Conservation (phyloP, 306 rosid genomes). For the Malus sylvestris region DNA sequence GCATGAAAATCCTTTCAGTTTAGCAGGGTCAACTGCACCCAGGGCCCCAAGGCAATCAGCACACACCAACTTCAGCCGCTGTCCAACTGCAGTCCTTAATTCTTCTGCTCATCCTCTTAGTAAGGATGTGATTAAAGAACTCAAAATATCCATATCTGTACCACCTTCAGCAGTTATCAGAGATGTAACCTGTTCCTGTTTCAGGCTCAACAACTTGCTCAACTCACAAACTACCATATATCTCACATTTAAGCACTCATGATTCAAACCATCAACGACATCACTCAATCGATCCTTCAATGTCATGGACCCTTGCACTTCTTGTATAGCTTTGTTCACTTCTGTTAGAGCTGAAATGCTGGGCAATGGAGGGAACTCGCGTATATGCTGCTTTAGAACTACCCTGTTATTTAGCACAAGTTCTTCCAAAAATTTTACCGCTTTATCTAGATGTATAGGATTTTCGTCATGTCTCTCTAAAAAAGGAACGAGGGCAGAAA, state of each 20-base stretch:
- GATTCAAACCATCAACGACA: conserved; percentile 82
- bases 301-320: conserved; percentile 77
- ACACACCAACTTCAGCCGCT: conserved; percentile 82
- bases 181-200: conserved; percentile 66
- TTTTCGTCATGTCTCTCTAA: conserved; percentile 71
- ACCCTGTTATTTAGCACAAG: conserved; percentile 63
- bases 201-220: conserved; percentile 71
- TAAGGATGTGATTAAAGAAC: conserved; percentile 75
- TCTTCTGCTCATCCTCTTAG: conserved; percentile 89
- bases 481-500: conserved; percentile 92
- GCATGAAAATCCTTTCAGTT: conserved; percentile 66
- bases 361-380: conserved; percentile 86
- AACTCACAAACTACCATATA: conserved; percentile 85
- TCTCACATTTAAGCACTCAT: conserved; percentile 88
- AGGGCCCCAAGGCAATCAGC: conserved; percentile 97
- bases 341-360: conserved; percentile 61
- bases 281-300: conserved; percentile 72
- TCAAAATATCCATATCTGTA: conserved; percentile 73
- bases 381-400: conserved; percentile 56
- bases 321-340: conserved; percentile 72
- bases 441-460: conserved; percentile 62
- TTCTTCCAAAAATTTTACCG: conserved; percentile 71
- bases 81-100: conserved; percentile 79
- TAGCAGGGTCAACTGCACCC: conserved; percentile 99
- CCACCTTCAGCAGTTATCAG: conserved; percentile 70